These are phyloP conservation scores for Pelargonium nanum DNA, from an alignment of 345 rosid species.

Conservation along the genomic window DNA sequence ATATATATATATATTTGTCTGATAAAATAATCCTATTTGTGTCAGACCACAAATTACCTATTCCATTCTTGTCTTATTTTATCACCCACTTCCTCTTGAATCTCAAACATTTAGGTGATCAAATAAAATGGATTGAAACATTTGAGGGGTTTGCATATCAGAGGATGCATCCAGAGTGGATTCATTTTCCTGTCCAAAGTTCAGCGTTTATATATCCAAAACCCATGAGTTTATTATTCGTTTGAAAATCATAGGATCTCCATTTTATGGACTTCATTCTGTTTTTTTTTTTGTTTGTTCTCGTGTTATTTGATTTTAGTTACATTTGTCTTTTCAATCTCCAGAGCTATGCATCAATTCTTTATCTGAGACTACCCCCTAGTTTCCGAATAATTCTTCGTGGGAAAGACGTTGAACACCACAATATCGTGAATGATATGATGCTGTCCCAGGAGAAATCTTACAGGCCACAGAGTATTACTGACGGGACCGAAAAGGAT, in stretches of 20 bases:
- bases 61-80: neutral
- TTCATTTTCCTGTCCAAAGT: neutral
- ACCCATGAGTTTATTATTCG: neutral
- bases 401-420: conserved; percentile 87
- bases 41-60: too few relatives aligned
- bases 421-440: conserved; percentile 96
- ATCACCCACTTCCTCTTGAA: neutral
- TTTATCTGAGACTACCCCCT: conserved; percentile 81
- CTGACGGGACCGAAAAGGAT: conserved; percentile 44
- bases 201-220: neutral
- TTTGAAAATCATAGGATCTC: neutral
- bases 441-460: conserved; percentile 69
- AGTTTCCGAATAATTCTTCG: conserved; percentile 77
- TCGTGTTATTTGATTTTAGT: neutral
- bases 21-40: too few relatives aligned
- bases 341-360: conserved; percentile 91
- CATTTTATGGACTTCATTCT: neutral
- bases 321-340: neutral
- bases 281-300: neutral
- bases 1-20: too few relatives aligned
- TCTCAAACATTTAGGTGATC: neutral
- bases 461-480: conserved; percentile 60
- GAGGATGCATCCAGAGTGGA: neutral
- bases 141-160: neutral
- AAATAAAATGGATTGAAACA: neutral